Evolutionary conservation across 371 early-diverging fungal species (phyloP), one percentile per base, ranked within the genome.

Genomic region (Cokeromyces recurvatus): DNA sequence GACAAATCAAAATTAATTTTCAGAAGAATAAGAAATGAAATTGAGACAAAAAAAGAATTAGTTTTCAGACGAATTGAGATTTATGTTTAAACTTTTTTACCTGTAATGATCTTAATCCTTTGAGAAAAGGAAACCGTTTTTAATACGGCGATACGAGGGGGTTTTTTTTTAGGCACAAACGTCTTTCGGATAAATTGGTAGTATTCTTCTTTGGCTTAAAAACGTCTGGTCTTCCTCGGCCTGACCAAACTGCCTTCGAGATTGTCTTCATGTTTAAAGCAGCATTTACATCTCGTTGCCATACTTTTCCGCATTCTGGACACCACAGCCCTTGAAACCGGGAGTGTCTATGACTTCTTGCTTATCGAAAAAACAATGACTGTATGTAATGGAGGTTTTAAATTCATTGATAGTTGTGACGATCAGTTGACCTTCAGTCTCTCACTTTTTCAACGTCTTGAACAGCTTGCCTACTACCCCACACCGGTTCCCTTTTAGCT

Each of bases 251-350:
- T 27, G 25, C 15, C 21, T 38, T 17, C n/a, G n/a, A n/a, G n/a
- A n/a, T n/a, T n/a, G n/a, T n/a, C n/a, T n/a, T n/a, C n/a, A n/a
- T n/a, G n/a, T n/a, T n/a, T n/a, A n/a, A n/a, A n/a, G 32, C n/a
- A 15, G 38, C 37, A 17, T 37, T 51, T 10, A 24, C 22, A 29
- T 43, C 43, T 3, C 53, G 25, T 8, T 53, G 32, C 46, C 53
- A 53, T 3, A 15, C 10, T 34, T 27, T 25, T 38, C 21, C 42
- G 37, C 2, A 4, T 36, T 43, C 37, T 25, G 20, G 35, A 43
- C 23, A 42, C 42, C 31, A 20, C n/a, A 12, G 16, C 24, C 40
- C 5, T 39, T 38, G 14, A 34, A 5, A 32, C 21, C n/a, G n/a
- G n/a, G n/a, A n/a, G n/a, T n/a, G n/a, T n/a, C n/a, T n/a, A n/a